Base-by-base conservation (phyloP, 2,329 filamentous ascomycete species). In the Trichoderma atrobrunneum region DNA sequence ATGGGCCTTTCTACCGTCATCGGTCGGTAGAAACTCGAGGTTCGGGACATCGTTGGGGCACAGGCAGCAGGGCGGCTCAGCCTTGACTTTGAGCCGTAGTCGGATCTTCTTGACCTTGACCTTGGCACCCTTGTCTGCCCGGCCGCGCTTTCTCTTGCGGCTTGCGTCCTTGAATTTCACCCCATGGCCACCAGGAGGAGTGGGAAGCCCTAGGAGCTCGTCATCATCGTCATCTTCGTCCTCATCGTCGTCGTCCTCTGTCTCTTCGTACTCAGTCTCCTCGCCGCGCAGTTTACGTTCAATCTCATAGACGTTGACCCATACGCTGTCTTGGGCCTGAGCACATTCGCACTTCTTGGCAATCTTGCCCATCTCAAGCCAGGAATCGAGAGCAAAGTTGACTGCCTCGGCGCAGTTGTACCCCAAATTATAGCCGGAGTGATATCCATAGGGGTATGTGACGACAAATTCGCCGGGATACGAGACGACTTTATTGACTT, bases 321-420 rank as follows among this genome's bases (percentile, higher is more conserved):
- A 99, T 4, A 99, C 96, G 78, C 95, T 98, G 84, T 99, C 96
- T 73, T 97, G 91, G 75, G 97, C 95, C 73, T 96, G 89, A 77
- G 96, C 94, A 79, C 96, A 99, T 78, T 98, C 92, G 82, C 96
- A 99, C 81, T 96, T 97, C 83, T 98, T 97, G 18, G 96, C 96
- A 76, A 97, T 94, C 77, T 94, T 93, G 26, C 95, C 96, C 85
- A 96, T 98, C 65, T 97, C 92, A 60, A 99, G 84, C 96, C 96
- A 99, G 34, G 93, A 92, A 76, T 98, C 95, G 10, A 97, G 91
- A 6, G 95, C 96, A 81, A 99, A 99, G 80, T 99, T 99, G 83
- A 99, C 96, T 8, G 96, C 97, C 80, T 99, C 96, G 32, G 96
- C 96, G 82, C 96, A 99, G 80, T 99, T 99, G 84, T 99, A 99